Conservation (phyloP, 2,329 filamentous ascomycete species). For the Rutstroemia sp. region DNA sequence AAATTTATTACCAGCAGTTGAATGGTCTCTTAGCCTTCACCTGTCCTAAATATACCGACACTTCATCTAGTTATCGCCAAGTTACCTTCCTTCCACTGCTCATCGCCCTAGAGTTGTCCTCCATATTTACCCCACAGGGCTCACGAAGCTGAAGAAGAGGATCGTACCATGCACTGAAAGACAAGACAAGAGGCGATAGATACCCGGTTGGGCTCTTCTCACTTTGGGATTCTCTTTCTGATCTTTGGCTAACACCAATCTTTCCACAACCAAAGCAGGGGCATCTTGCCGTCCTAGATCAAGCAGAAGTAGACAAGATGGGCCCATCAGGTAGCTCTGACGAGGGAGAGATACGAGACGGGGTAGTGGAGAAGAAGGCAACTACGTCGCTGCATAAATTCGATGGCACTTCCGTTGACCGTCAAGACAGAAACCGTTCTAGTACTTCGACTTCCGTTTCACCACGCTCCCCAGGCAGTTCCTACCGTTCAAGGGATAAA, state of each 20-base stretch:
- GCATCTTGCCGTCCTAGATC: constrained; percentile 25
- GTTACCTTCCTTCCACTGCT: not conserved
- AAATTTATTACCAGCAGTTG: constrained; percentile 2
- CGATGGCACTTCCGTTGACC: constrained; percentile 84
- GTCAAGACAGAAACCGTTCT: constrained; percentile 69
- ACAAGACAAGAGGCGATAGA: constrained; percentile 29
- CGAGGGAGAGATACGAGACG: constrained; percentile 81
- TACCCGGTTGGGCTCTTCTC: constrained; percentile 33
- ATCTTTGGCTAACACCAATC: constrained; percentile 32
- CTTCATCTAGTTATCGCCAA: not conserved
- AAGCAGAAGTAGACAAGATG: constrained; percentile 33
- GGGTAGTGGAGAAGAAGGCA: constrained; percentile 82
- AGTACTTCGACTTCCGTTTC: constrained; percentile 30
- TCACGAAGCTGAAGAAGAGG: not conserved
- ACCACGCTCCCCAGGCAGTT: constrained; percentile 28
- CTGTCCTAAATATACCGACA: not conserved
- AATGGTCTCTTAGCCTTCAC: not conserved
- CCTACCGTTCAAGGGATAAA: constrained; percentile 38
- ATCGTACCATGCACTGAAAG: constrained; percentile 25
- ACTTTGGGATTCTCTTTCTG: constrained; percentile 28
- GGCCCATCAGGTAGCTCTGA: constrained; percentile 58
- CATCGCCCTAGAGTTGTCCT: not conserved
- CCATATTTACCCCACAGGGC: not conserved
- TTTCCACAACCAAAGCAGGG: constrained; percentile 27
- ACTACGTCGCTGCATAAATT: constrained; percentile 72